Base-by-base conservation (phyloP, 768 basidiomycete genomes). In the Psilocybe subaeruginosa region DNA sequence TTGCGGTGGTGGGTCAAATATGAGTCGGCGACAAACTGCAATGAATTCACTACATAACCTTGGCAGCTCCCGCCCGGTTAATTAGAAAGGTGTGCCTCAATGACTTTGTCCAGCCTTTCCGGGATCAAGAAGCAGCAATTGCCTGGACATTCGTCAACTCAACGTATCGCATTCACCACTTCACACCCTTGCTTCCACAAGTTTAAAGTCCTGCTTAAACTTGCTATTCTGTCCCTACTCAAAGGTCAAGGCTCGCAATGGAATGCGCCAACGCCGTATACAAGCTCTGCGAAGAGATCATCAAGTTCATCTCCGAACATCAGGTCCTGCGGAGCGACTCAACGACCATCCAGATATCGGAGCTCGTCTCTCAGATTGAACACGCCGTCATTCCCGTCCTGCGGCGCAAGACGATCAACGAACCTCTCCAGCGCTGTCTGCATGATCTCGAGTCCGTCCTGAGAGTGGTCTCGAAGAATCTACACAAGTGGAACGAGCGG, bases 401-500 rank as follows among this genome's bases (percentile, higher is more conserved):
- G n/a, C 37, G 37, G 14, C 35, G 57, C n/a, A 58, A 58, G 17
- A 27, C 47, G 17, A 41, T 58, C 17, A 49, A 50, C 49, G 47
- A 39, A 35, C 30, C 48, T 35, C 57, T 58, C 16, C n/a, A 17
- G 2, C 47, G 49, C 27, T 58, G 37, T 48, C 17, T 58, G 37
- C 47, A 37, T n/a, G 47, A 58, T 27, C 14, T 41, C 23, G 49
- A 49, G 31, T 46, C 37, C 33, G 8, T 37, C n/a, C 27, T 58
- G 4, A 11, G 47, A 23, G 19, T 41, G 16, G 49, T 51, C n/a
- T 47, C 19, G 30, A 48, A n/a, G 57, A 51, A 58, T 19, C 27
- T 58, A 9, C 31, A 33, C 23, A 50, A 49, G 27, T 58, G 57
- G 57, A 49, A 58, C 57, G 47, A 58, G 17, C 33, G 31, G 8